These are phyloP conservation scores for Globisporangium irregulare DNA, from an alignment of 352 stramenopile genomes.

Conservation along the genomic window DNA sequence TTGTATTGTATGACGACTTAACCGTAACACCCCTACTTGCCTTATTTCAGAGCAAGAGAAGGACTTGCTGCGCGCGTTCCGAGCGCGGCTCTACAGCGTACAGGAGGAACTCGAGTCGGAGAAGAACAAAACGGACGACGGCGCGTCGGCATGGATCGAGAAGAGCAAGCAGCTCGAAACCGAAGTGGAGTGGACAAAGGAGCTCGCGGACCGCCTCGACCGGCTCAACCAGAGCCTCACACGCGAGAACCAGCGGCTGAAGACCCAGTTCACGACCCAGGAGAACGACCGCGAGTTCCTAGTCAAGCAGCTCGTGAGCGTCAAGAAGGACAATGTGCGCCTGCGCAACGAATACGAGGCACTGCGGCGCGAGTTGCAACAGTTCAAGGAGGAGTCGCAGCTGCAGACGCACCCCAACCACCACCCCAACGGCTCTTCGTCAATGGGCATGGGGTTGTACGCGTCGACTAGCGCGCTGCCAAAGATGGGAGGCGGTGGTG, in stretches of 20 bases:
- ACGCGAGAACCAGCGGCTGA: constrained; percentile 85
- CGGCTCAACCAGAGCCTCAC: constrained; percentile 88
- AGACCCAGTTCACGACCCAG: constrained; percentile 90
- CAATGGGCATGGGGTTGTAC: constrained; percentile 16
- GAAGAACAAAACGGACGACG: constrained; percentile 89
- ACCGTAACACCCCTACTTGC: no score
- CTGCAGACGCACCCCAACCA: not conserved
- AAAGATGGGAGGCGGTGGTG: constrained; percentile 17
- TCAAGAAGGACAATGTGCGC: constrained; percentile 91
- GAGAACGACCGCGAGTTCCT: constrained; percentile 94
- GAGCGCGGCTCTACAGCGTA: constrained; percentile 89
- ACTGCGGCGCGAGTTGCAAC: constrained; percentile 52
- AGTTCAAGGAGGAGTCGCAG: constrained; percentile 38
- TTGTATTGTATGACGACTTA: no score
- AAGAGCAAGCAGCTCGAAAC: constrained; percentile 88
- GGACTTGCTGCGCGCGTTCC: constrained; percentile 88
- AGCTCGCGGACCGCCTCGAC: constrained; percentile 88
- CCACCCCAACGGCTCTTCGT: constrained; percentile 10
- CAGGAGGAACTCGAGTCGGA: constrained; percentile 92
- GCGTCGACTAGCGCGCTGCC: constrained; percentile 44
- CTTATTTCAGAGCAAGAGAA: constrained; percentile 77
- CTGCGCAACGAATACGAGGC: constrained; percentile 59
- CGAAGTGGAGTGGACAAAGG: constrained; percentile 88
- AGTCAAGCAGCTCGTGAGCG: constrained; percentile 88
- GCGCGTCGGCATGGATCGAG: constrained; percentile 89